These are phyloP conservation scores for Funneliformis geosporum DNA, from an alignment of 192 early-diverging fungal genomes.

Conservation along the genomic window DNA sequence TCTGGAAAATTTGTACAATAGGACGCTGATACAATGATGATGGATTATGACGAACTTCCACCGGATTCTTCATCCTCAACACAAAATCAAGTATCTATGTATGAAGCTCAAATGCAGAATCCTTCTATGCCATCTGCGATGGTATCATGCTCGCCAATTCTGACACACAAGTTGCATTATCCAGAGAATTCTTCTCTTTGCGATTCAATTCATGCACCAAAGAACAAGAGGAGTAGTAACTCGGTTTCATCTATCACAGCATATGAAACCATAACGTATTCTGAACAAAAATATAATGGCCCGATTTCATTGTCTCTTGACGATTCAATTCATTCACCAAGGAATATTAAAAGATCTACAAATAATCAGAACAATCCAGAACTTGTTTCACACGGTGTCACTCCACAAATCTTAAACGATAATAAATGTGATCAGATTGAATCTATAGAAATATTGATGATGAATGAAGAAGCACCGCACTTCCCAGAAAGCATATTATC, in stretches of 20 bases:
- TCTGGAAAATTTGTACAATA: background rate
- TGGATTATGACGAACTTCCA: conserved; percentile 4
- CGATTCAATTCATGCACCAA: background rate
- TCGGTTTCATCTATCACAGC: too few relatives aligned
- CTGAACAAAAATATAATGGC: background rate
- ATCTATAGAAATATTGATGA: background rate
- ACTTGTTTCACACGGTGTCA: background rate
- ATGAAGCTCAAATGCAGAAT: background rate
- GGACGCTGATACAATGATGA: conserved; percentile 10
- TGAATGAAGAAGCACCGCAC: background rate
- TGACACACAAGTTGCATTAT: background rate
- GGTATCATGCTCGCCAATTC: background rate
- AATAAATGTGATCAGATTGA: background rate
- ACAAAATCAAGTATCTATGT: background rate
- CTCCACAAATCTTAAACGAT: background rate
- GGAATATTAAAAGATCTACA: background rate
- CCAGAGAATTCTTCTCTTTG: background rate
- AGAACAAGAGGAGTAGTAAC: background rate
- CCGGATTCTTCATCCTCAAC: background rate
- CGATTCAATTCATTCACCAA: conserved; percentile 10
- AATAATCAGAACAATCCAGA: background rate
- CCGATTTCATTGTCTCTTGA: background rate
- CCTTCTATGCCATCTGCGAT: background rate
- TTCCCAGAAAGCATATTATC: background rate
- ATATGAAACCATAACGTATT: background rate